Evolutionary conservation across 345 rosid genomes (phyloP).

Genomic region (Aethionema arabicum): DNA sequence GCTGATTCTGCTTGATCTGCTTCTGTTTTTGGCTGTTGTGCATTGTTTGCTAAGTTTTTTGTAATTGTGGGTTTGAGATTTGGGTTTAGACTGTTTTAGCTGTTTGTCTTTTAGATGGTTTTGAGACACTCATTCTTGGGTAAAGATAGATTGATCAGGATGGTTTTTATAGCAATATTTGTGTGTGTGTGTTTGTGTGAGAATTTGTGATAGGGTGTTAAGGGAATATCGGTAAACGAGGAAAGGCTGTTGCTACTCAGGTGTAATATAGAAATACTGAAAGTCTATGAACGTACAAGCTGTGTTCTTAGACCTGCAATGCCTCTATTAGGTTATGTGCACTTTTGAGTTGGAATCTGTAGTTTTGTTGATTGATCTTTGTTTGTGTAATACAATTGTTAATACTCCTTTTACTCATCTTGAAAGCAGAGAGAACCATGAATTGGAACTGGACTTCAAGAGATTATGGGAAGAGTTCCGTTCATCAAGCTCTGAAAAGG

Average conservation of each 20-base stretch:
- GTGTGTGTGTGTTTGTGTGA: background rate
- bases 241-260: conserved; percentile 16
- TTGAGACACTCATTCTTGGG: background rate
- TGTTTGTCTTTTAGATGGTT: conserved; percentile 14
- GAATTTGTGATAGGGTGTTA: conserved; percentile 7
- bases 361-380: conserved; percentile 13
- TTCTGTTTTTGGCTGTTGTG: conserved; percentile 10
- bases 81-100: conserved; percentile 1
- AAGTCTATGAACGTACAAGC: background rate
- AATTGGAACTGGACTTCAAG: conserved; percentile 96
- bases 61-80: conserved; percentile 27
- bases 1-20: conserved; percentile 18
- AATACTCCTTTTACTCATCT: conserved; percentile 20
- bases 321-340: background rate
- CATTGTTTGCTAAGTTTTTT: conserved; percentile 21
- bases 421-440: conserved; percentile 71
- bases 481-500: conserved; percentile 97
- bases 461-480: conserved; percentile 99
- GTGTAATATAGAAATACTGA: conserved; percentile 3
- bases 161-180: conserved; percentile 13
- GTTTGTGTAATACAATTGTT: conserved; percentile 19
- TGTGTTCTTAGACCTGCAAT: background rate
- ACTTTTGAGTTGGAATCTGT: conserved; percentile 8
- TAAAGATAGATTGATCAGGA: background rate
- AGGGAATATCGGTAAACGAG: conserved; percentile 15